Conservation (phyloP, 2,329 filamentous ascomycete genomes). For the Cladosporium halotolerans region DNA sequence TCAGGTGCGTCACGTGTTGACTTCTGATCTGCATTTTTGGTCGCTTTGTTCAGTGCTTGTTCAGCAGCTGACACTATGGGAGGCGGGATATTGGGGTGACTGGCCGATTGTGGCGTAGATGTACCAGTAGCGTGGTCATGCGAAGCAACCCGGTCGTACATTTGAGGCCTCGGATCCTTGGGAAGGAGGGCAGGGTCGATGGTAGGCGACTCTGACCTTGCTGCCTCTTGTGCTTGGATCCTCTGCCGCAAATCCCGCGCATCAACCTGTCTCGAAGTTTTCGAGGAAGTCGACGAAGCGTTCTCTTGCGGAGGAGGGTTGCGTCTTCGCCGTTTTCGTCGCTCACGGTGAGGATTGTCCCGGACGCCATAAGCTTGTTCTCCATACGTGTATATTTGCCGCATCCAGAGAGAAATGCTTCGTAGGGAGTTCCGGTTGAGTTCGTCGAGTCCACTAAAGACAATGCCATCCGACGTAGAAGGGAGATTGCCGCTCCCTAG, state of each 20-base stretch:
- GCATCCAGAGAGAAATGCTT: conserved; percentile 77
- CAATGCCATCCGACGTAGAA: conserved; percentile 68
- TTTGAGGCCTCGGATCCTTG: conserved; percentile 36
- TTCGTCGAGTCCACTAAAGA: conserved; percentile 76
- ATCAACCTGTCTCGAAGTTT: neutral
- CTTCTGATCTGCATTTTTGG: conserved; percentile 30
- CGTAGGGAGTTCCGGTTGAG: conserved; percentile 65
- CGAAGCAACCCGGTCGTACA: conserved; percentile 22
- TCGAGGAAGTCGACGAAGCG: conserved; percentile 9
- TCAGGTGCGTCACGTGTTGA: conserved; percentile 4
- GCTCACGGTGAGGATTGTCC: conserved; percentile 66
- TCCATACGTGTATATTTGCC: conserved; percentile 78
- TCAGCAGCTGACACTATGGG: conserved; percentile 42
- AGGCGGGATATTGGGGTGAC: conserved; percentile 38
- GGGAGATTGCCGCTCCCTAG: conserved; percentile 65
- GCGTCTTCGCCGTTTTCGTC: conserved; percentile 43
- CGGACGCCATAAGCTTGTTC: conserved; percentile 77
- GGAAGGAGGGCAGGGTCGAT: conserved; percentile 8
- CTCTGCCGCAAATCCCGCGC: conserved; percentile 4
- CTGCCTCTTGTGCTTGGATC: conserved; percentile 9
- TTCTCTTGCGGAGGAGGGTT: conserved; percentile 28
- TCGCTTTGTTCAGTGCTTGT: conserved; percentile 38
- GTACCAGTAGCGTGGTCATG: conserved; percentile 21
- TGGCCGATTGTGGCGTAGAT: conserved; percentile 5
- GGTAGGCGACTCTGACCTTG: conserved; percentile 11